Evolutionary conservation across 352 stramenopile genomes (phyloP).

Genomic region (Poterioochromonas sp.): DNA sequence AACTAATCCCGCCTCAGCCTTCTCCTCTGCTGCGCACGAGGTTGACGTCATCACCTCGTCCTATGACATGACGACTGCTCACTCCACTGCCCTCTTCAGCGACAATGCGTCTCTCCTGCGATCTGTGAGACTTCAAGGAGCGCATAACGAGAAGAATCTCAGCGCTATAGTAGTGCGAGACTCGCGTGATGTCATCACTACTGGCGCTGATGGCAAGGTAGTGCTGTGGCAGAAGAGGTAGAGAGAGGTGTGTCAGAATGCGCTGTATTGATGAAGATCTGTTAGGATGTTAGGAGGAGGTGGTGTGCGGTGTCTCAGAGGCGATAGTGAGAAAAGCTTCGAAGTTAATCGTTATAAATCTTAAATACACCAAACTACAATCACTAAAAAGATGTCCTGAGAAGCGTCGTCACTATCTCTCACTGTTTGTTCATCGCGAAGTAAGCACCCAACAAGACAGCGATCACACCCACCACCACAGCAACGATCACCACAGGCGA

Average conservation of each 20-base stretch:
- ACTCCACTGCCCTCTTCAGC: not conserved
- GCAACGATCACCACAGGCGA: not conserved
- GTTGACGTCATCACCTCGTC: too few species aligned
- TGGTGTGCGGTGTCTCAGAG: too few species aligned
- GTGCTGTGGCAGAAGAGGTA: not conserved
- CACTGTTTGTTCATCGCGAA: not conserved
- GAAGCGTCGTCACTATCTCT: not conserved
- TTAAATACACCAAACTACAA: too few species aligned
- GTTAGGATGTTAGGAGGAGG: too few species aligned
- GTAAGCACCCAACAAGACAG: not conserved
- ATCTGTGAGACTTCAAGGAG: not conserved
- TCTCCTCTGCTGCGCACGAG: not conserved
- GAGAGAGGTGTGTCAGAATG: too few species aligned
- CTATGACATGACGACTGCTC: too few species aligned
- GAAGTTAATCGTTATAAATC: too few species aligned
- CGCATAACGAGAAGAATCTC: conserved; percentile 5
- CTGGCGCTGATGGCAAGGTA: conserved; percentile 12
- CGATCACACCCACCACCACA: not conserved
- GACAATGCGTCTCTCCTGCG: not conserved
- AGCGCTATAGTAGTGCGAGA: not conserved
- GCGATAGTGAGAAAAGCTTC: too few species aligned
- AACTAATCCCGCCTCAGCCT: not conserved
- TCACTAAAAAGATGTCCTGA: too few species aligned
- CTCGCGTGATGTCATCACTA: not conserved
- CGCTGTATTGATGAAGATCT: too few species aligned